These are phyloP conservation scores for Trichoderma virens DNA, from an alignment of 495 filamentous ascomycete species.

Conservation along the genomic window DNA sequence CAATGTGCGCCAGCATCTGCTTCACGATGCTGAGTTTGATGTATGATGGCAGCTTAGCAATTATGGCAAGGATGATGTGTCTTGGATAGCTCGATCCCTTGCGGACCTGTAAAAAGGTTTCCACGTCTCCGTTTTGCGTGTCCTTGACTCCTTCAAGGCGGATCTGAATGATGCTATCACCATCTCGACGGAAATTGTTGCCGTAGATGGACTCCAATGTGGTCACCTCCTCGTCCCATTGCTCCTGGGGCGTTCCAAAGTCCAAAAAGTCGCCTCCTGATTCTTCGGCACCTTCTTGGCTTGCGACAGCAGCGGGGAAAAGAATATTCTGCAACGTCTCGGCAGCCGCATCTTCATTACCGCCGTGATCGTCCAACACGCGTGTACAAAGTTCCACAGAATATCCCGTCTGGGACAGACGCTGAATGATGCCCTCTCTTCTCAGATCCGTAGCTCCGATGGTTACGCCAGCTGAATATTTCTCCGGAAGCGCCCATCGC, in stretches of 20 bases:
- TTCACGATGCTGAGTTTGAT: conserved; percentile 86
- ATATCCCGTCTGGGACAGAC: conserved; percentile 77
- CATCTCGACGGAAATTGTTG: conserved; percentile 49
- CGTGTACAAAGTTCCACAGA: conserved; percentile 73
- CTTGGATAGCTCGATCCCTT: conserved; percentile 60
- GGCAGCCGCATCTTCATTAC: conserved; percentile 73
- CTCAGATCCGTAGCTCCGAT: conserved; percentile 72
- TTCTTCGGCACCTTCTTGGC: background rate
- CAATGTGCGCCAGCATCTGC: conserved; percentile 61
- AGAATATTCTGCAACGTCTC: conserved; percentile 69
- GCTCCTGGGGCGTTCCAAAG: conserved; percentile 35
- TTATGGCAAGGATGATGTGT: conserved; percentile 66
- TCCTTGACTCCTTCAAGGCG: conserved; percentile 39
- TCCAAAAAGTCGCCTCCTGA: conserved; percentile 32
- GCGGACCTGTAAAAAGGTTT: conserved; percentile 43
- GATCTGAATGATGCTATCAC: conserved; percentile 57
- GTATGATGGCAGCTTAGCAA: conserved; percentile 71
- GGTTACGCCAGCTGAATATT: conserved; percentile 78
- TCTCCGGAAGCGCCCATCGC: conserved; percentile 79
- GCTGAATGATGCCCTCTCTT: conserved; percentile 69
- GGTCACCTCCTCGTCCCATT: conserved; percentile 80
- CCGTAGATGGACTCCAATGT: conserved; percentile 76
- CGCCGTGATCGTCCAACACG: conserved; percentile 54
- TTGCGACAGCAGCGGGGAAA: conserved; percentile 32
- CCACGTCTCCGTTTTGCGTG: conserved; percentile 32